Evolutionary conservation across 306 rosid species (phyloP), one percentile per base, ranked within the genome.

Genomic region (Fragaria nilgerrensis): DNA sequence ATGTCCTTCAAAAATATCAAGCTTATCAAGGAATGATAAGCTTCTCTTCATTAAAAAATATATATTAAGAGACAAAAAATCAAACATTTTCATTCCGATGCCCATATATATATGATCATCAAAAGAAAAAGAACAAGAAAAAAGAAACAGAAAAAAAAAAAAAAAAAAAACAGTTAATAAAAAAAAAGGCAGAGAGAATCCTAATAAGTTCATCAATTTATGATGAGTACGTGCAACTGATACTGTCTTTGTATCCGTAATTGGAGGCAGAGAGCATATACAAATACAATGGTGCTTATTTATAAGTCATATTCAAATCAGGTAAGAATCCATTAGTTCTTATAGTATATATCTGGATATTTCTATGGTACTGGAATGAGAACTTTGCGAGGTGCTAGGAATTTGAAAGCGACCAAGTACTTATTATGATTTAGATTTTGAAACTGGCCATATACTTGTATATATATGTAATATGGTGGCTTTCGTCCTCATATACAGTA

Each of bases 361-460:
- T 19, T 53, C 9, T 19, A 48, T 29, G 34, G 34, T 25, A 25
- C 29, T 62, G 67, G 15, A 62, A 39, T 62, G 61, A 72, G n/a
- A 72, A 50, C 47, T 10, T 72, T 52, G 29, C n/a, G 2, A 50
- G 29, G 48, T 34, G 20, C 32, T 20, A 20, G 22, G 36, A 55
- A 16, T 36, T 55, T 19, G 23, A 55, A 53, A n/a, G 34, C 23
- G 66, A 73, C 76, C 76, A 73, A 53, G 50, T 55, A 20, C 64
- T 29, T 25, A 23, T 7, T 37, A 9, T 32, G 45, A 50, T 9
- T 32, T 71, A 27, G 32, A 71, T 32, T 32, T 32, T 39, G 25
- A 55, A 71, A 27, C 34, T n/a, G 62, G 55, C 7, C 36, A n/a
- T 36, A 17, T 32, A 41, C 23, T 53, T 52, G 2, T 14, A 25